phyloP scores from a whole-genome alignment of 805 yeast species.

The Ogataea methylovora region DNA sequence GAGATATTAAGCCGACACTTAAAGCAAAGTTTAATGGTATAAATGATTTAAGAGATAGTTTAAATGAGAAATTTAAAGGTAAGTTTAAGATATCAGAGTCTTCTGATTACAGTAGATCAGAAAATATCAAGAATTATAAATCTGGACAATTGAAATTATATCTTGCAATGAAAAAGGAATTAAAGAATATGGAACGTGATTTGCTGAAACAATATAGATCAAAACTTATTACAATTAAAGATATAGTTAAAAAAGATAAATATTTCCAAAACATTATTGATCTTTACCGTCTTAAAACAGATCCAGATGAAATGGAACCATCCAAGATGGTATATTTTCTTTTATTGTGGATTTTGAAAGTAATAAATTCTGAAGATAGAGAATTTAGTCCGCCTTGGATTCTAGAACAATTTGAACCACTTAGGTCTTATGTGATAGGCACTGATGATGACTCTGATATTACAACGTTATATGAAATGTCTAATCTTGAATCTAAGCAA shows the following conservation, averaged over 20 bases:
- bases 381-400: neutral
- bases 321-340: no score
- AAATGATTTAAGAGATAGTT: constrained; percentile 44
- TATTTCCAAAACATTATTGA: no score
- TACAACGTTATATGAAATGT: no score
- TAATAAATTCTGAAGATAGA: neutral
- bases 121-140: constrained; percentile 22
- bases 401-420: neutral
- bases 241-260: constrained; percentile 17
- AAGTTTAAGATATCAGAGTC: constrained; percentile 10
- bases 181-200: constrained; percentile 36
- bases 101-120: constrained; percentile 1
- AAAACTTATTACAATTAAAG: constrained; percentile 16
- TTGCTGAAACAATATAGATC: constrained; percentile 26
- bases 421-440: neutral
- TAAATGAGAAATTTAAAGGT: constrained; percentile 36
- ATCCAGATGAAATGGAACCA: no score
- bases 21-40: constrained; percentile 57
- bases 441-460: neutral
- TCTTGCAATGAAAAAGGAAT: constrained; percentile 25
- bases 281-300: no score
- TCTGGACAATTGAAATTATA: constrained; percentile 34
- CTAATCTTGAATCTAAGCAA: no score
- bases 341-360: neutral
- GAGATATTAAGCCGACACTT: constrained; percentile 39